Evolutionary conservation across 208 protist species (phyloP).

Genomic region (Acanthamoeba triangularis): DNA sequence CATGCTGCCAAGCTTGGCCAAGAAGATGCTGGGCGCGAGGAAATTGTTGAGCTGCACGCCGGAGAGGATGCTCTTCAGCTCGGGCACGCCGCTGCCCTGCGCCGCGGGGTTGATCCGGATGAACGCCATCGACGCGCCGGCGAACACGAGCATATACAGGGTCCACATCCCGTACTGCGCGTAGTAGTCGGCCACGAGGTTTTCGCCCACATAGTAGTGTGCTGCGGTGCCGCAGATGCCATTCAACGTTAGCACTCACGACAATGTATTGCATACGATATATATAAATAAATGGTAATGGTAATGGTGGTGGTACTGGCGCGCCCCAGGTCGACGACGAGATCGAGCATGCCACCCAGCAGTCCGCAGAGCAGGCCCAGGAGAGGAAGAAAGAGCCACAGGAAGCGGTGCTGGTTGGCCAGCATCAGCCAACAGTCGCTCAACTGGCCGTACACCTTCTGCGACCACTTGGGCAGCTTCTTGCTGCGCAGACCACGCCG

Average conservation of each 20-base stretch:
- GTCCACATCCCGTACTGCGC: neutral
- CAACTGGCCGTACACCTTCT: neutral
- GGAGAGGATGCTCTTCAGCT: slow-evolving; percentile 73
- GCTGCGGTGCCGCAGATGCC: neutral
- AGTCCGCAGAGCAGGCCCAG: slow-evolving; percentile 5
- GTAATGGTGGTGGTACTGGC: neutral
- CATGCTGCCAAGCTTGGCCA: slow-evolving; percentile 23
- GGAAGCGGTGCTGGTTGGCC: slow-evolving; percentile 42
- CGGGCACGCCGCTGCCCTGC: slow-evolving; percentile 66
- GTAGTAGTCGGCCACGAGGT: neutral
- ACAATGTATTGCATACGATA: neutral
- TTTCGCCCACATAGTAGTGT: neutral
- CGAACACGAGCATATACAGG: neutral
- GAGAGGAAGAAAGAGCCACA: slow-evolving; percentile 53
- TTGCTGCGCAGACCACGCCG: neutral
- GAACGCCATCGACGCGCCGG: slow-evolving; percentile 1
- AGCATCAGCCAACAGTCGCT: neutral
- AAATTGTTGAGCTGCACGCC: slow-evolving; percentile 64
- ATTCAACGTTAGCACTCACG: neutral
- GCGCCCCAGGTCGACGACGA: neutral
- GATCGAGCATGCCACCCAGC: neutral
- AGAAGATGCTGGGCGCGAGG: slow-evolving; percentile 44
- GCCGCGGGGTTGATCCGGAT: slow-evolving; percentile 44
- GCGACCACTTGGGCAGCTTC: slow-evolving; percentile 5
- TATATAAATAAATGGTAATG: neutral